These are phyloP conservation scores for Luffa aegyptiaca DNA, from an alignment of 306 rosid genomes.

Conservation along the genomic window DNA sequence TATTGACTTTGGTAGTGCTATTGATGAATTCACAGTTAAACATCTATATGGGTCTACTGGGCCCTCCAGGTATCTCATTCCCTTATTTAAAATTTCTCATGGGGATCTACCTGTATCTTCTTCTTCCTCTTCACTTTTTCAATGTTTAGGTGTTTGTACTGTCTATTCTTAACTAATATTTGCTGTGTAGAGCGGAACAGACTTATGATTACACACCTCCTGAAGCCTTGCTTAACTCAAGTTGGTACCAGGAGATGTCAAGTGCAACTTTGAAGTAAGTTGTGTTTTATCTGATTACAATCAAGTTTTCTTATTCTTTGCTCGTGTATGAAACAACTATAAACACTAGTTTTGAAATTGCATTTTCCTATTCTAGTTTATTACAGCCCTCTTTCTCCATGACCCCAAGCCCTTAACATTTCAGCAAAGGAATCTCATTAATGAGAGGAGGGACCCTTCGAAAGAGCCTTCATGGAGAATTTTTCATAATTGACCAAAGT, in stretches of 20 bases:
- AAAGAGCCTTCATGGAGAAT: too few species aligned
- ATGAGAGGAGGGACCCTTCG: too few species aligned
- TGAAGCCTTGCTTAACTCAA: slow-evolving; percentile 76
- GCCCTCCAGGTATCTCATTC: slow-evolving; percentile 66
- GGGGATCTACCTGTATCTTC: neutral
- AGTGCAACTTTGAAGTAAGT: slow-evolving; percentile 72
- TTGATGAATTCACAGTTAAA: slow-evolving; percentile 77
- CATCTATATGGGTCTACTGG: slow-evolving; percentile 78
- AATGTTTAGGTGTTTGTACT: neutral
- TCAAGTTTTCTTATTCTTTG: neutral
- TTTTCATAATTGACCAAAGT: too few species aligned
- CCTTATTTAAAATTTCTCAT: neutral
- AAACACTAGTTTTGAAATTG: neutral
- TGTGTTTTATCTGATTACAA: neutral
- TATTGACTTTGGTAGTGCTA: slow-evolving; percentile 91
- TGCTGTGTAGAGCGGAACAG: slow-evolving; percentile 69
- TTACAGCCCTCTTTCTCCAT: too few species aligned
- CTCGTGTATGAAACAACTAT: neutral
- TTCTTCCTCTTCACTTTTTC: neutral
- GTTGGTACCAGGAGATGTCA: slow-evolving; percentile 67
- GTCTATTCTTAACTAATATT: slow-evolving; percentile 12
- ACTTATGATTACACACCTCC: slow-evolving; percentile 84
- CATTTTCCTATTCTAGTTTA: neutral
- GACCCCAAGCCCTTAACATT: too few species aligned
- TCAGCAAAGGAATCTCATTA: too few species aligned